Percentiles rank a stretch among this genome's conserved stretches.
Evolutionary conservation across 495 filamentous ascomycete genomes (phyloP).

Genomic region (Penicillium longicatenatum): DNA sequence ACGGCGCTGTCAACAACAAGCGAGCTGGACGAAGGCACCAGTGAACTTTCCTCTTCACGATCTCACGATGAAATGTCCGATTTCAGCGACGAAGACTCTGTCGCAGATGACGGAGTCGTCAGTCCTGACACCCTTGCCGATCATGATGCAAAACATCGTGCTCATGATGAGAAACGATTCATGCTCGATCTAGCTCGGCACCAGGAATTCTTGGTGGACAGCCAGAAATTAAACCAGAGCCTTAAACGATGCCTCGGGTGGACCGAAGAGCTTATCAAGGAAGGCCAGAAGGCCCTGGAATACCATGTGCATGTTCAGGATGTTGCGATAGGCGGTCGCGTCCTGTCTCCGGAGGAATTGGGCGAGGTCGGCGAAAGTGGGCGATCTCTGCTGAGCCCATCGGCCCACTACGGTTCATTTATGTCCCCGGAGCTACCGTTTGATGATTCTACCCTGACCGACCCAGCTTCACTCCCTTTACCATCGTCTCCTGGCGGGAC

Average conservation of each 20-base stretch:
- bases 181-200: conserved; percentile 85
- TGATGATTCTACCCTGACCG: conserved; percentile 11
- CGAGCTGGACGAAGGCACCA: conserved; percentile 39
- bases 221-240: conserved; percentile 91
- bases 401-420: conserved; percentile 17
- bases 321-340: conserved; percentile 77
- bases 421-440: conserved; percentile 2
- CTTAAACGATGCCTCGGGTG: conserved; percentile 82
- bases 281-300: conserved; percentile 82
- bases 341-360: conserved; percentile 68
- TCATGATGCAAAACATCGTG: conserved; percentile 44
- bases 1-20: conserved; percentile 36
- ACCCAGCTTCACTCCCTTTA: conserved; percentile 20
- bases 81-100: conserved; percentile 51
- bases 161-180: conserved; percentile 72
- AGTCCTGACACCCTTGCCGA: conserved; percentile 40
- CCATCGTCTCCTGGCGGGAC: conserved; percentile 32
- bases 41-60: conserved; percentile 35
- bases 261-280: conserved; percentile 86
- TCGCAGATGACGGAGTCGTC: conserved; percentile 34
- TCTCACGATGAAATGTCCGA: conserved; percentile 46
- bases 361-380: conserved; percentile 50
- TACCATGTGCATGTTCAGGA: conserved; percentile 76
- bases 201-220: conserved; percentile 81
- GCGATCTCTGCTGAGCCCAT: conserved; percentile 40